Evolutionary conservation across 202 grass and related monocot genomes (phyloP).

Genomic region (Setaria italica): DNA sequence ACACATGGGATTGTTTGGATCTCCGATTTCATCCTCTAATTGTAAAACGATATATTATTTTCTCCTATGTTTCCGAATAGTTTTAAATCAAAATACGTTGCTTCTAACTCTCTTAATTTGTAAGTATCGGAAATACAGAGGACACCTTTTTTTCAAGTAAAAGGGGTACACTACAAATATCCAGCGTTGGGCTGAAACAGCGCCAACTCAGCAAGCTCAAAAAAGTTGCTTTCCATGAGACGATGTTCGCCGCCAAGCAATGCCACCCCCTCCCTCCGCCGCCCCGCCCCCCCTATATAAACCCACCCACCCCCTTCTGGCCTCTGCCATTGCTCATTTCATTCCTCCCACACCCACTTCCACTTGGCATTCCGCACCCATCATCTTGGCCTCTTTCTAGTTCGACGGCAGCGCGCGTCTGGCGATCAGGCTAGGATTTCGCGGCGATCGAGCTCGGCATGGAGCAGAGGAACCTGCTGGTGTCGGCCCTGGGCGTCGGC

Average conservation of each 20-base stretch:
- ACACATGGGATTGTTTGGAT: not conserved
- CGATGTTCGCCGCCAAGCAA: conserved; percentile 43
- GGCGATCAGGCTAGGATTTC: not conserved
- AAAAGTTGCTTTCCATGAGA: not conserved
- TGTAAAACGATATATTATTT: not conserved
- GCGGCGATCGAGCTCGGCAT: conserved; percentile 35
- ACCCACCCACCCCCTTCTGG: conserved; percentile 11
- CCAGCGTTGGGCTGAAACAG: conserved; percentile 22
- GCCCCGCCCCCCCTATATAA: conserved; percentile 41
- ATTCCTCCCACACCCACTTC: not conserved
- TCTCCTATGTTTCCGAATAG: not conserved
- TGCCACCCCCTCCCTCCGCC: not conserved
- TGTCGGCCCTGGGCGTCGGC: conserved; percentile 83
- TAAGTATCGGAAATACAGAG: not conserved
- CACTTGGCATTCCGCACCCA: not conserved
- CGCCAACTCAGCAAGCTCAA: conserved; percentile 30
- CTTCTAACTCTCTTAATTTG: not conserved
- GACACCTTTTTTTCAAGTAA: not conserved
- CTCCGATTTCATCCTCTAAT: not conserved
- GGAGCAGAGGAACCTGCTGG: conserved; percentile 90
- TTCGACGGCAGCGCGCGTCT: not conserved
- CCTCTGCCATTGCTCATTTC: conserved; percentile 48
- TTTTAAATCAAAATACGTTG: not conserved
- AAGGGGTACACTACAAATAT: conserved; percentile 2
- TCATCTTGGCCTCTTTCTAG: not conserved